Evolutionary conservation across 345 rosid species (phyloP), one percentile per base, ranked within the genome.

Genomic region (Eucalyptus lansdowneana): DNA sequence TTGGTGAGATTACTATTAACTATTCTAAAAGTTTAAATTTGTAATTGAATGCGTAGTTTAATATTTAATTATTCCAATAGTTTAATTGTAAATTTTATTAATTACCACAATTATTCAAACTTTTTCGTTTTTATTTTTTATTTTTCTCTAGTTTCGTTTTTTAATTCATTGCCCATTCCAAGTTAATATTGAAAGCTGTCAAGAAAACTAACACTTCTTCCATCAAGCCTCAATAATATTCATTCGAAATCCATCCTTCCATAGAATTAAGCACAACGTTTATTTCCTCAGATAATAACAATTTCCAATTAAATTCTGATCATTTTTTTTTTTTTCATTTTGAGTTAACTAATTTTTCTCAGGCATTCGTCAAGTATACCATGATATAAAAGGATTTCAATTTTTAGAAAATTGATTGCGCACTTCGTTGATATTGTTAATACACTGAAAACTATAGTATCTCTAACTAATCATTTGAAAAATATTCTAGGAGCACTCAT

Each of bases 321-420:
- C 31, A 6, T 60, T 2, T 25, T 3, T 27, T 25, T 27, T 25
- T 60, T 27, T 27, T 6, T 13, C 31, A 60, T 62, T 62, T 27
- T 62, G 34, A 62, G 69, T 62, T 27, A 6, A 62, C 17, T 62
- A 29, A 62, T 62, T 62, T 24, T 62, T 62, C 17, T 62, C n/a
- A 14, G 0, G n/a, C 31, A 27, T 62, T 27, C 15, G 4, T 13
- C 8, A 27, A 2, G 34, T 13, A 27, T 14, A 62, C 8, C 16
- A 0, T 13, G 16, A 27, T 62, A 62, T 12, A 14, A 29, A 29
- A 62, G 4, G 4, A 13, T 62, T 13, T 6, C 4, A 62, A 27
- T 27, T 60, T 60, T 27, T 60, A 27, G 69, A 27, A 25, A 25
- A 60, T 4, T 60, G 2, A 60, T 25, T 0, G 12, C 5, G 8